Base-by-base conservation (phyloP, 2,329 filamentous ascomycete genomes). In the Fusarium abutilonis region DNA sequence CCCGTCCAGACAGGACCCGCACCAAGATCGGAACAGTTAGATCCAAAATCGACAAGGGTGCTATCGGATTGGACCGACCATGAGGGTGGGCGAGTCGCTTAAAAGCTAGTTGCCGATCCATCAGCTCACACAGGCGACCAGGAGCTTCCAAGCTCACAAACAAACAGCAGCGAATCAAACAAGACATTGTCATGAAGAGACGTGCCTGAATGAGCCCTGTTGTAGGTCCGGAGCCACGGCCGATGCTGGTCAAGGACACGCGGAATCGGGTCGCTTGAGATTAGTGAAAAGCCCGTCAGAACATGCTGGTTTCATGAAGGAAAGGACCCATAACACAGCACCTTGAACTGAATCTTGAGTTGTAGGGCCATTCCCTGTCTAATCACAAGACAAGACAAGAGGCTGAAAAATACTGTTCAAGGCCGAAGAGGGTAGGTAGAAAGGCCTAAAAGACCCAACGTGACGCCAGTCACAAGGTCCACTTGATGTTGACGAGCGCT, bases 21-120 rank as follows among this genome's bases (percentile, higher is more conserved):
- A 54, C 66, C 64, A 66, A 67, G 66, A 69, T 69, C 66, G 61
- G 66, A 67, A 56, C 54, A 66, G 66, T 59, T 68, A 66, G 66
- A 69, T 68, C 42, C 61, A 64, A 40, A 56, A 43, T 41, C 45
- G 48, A 66, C 66, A 64, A 69, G 66, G 66, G 64, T 69, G 35
- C 49, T 45, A 46, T 68, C 62, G 67, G 65, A 61, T 70, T 70
- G 65, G 67, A 56, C 67, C 65, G 65, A 63, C 63, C 63, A 63
- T 43, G 56, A 68, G 57, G 58, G 60, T 56, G 60, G 53, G 60
- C 42, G 52, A 63, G 53, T 70, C 56, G 65, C 57, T 67, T 60
- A 60, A 60, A 56, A 41, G 51, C 63, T 69, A 70, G 67, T 59
- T 66, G 67, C 67, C 63, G 67, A 70, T 70, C 65, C 40, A 64